These are phyloP conservation scores for Ilex asprella DNA, from an alignment of 257 asterid species.

Conservation along the genomic window DNA sequence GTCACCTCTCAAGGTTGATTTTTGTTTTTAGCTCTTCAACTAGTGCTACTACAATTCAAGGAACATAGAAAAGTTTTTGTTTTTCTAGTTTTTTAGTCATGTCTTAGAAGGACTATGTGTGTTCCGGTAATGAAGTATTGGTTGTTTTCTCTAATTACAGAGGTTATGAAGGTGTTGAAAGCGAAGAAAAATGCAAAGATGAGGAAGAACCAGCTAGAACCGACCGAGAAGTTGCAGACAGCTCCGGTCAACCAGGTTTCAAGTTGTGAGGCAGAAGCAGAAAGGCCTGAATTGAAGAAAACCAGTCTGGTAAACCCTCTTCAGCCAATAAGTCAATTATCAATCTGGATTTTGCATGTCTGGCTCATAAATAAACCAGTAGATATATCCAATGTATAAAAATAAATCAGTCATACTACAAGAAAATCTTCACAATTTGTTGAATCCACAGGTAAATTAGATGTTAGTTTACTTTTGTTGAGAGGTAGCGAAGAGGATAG, in stretches of 20 bases:
- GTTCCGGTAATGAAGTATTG: background rate
- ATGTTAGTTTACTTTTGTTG: too few relatives aligned
- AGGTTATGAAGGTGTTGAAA: constrained; percentile 75
- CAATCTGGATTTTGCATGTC: too few relatives aligned
- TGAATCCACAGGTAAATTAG: too few relatives aligned
- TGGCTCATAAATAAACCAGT: too few relatives aligned
- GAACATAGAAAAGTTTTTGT: background rate
- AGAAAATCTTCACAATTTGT: too few relatives aligned
- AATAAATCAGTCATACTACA: too few relatives aligned
- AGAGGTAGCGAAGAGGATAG: too few relatives aligned
- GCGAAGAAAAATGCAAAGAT: constrained; percentile 78
- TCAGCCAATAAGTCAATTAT: background rate
- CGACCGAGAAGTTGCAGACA: constrained; percentile 24
- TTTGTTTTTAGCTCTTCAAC: background rate
- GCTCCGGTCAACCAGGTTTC: constrained; percentile 26
- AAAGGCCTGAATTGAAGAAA: constrained; percentile 28
- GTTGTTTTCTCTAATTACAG: constrained; percentile 30
- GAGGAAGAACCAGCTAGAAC: constrained; percentile 36
- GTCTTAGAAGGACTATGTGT: background rate
- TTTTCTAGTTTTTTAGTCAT: background rate
- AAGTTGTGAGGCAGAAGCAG: constrained; percentile 21
- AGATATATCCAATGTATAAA: too few relatives aligned
- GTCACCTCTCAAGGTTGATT: constrained; percentile 75
- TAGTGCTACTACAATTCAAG: too few relatives aligned
- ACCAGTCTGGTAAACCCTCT: constrained; percentile 27